These are phyloP conservation scores for Niebla homalea DNA, from an alignment of 495 filamentous ascomycete species.

Conservation along the genomic window DNA sequence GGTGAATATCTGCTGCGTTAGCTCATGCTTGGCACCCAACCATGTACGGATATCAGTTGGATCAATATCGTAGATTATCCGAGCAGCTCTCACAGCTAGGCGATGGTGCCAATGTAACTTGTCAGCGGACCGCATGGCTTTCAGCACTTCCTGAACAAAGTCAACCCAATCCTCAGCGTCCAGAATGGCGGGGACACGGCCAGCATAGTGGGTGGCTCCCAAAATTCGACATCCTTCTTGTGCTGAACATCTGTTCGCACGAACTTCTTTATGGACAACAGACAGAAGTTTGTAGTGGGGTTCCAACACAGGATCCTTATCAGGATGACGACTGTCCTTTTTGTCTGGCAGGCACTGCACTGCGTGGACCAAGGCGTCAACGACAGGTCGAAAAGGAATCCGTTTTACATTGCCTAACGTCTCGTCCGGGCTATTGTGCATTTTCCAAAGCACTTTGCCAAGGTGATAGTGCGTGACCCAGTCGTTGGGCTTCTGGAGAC, in stretches of 20 bases:
- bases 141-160: conserved; percentile 61
- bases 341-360: conserved; percentile 71
- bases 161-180: conserved; percentile 56
- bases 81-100: conserved; percentile 66
- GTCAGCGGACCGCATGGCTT: conserved; percentile 66
- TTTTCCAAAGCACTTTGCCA: conserved; percentile 93
- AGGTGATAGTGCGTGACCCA: conserved; percentile 81
- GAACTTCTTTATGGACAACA: conserved; percentile 70
- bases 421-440: conserved; percentile 52
- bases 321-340: conserved; percentile 46
- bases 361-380: conserved; percentile 58
- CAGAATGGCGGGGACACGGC: conserved; percentile 33
- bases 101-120: conserved; percentile 97
- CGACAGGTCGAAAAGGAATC: conserved; percentile 42
- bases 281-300: conserved; percentile 94
- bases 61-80: conserved; percentile 54
- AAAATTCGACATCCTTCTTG: conserved; percentile 40
- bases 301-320: conserved; percentile 73
- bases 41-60: conserved; percentile 34
- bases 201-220: conserved; percentile 41
- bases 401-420: conserved; percentile 32
- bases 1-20: conserved; percentile 81
- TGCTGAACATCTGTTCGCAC: conserved; percentile 21
- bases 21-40: conserved; percentile 54
- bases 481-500: conserved; percentile 57